Base-by-base conservation (phyloP, 495 filamentous ascomycete genomes). In the Usnea hakonensis region DNA sequence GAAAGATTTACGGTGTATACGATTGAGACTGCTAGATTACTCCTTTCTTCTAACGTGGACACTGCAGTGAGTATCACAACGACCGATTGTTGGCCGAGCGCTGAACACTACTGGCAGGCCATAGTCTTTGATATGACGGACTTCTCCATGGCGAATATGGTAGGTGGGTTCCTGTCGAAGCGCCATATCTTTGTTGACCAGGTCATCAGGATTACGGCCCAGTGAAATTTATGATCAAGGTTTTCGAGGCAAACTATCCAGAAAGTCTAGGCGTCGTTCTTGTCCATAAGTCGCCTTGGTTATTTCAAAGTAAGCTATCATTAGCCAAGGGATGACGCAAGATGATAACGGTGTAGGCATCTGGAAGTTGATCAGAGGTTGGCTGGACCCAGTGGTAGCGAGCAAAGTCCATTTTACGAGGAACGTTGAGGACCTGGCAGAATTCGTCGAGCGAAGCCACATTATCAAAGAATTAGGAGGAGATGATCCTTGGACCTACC, bases 151-250 rank as follows among this genome's bases (percentile, higher is more conserved):
- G 85, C 92, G 2, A 98, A 98, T 73, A 96, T 98, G 94, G 89
- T 91, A 77, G 70, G 78, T 58, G 19, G 16, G 11, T 17, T 46
- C 9, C 23, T 46, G 21, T 30, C 32, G 19, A 26, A 10, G 48
- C 13, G 44, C 43, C 26, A 5, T 43, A 33, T 33, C 11, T 37
- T 16, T 7, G 4, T 36, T 17, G 5, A 13, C 52, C 3, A 7
- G 46, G 33, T 16, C 16, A 37, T 7, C 43, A 91, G 89, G 94
- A 98, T 71, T 97, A 97, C 71, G 83, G 90, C 0, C 94, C 94
- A 0, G 90, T 98, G 30, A 97, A 93, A 69, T 97, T 97, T 78
- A 95, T 98, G 84, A 97, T 97, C 77, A 96, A 96, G 77, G 96
- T 91, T 75, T 98, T 98, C 72, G 95, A 97, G 76, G 95, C 94